These are phyloP conservation scores for Cladosporium phlei DNA, from an alignment of 2,329 filamentous ascomycete species.

Conservation along the genomic window DNA sequence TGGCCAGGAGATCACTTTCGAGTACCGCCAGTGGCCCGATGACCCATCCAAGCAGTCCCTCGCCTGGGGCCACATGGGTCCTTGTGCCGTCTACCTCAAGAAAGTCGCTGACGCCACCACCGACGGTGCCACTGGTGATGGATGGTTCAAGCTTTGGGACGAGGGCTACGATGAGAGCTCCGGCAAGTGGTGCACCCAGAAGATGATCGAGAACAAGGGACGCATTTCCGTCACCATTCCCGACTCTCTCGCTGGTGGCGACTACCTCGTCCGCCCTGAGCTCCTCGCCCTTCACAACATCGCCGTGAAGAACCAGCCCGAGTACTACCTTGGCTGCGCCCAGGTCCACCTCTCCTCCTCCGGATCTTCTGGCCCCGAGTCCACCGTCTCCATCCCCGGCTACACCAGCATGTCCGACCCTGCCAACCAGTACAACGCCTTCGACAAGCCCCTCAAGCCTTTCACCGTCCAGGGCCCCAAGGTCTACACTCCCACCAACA, in stretches of 20 bases:
- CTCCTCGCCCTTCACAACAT: constrained; percentile 64
- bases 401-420: constrained; percentile 53
- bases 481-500: constrained; percentile 45
- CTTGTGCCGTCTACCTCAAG: constrained; percentile 71
- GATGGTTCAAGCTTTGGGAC: constrained; percentile 77
- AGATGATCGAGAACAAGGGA: constrained; percentile 60
- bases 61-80: constrained; percentile 60
- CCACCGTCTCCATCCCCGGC: constrained; percentile 61
- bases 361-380: constrained; percentile 45
- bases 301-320: constrained; percentile 49
- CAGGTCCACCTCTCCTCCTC: constrained; percentile 60
- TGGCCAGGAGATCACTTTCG: constrained; percentile 58
- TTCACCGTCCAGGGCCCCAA: constrained; percentile 58
- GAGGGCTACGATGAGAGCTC: constrained; percentile 53
- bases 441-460: constrained; percentile 47
- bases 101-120: constrained; percentile 55
- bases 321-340: constrained; percentile 69
- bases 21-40: constrained; percentile 60
- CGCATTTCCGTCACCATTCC: constrained; percentile 61
- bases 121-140: constrained; percentile 52
- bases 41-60: constrained; percentile 52
- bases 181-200: constrained; percentile 65
- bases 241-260: constrained; percentile 55
- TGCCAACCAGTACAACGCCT: constrained; percentile 62
- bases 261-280: constrained; percentile 69